Base-by-base conservation (phyloP, 495 filamentous ascomycete species). In the Aspergillus sparsus region DNA sequence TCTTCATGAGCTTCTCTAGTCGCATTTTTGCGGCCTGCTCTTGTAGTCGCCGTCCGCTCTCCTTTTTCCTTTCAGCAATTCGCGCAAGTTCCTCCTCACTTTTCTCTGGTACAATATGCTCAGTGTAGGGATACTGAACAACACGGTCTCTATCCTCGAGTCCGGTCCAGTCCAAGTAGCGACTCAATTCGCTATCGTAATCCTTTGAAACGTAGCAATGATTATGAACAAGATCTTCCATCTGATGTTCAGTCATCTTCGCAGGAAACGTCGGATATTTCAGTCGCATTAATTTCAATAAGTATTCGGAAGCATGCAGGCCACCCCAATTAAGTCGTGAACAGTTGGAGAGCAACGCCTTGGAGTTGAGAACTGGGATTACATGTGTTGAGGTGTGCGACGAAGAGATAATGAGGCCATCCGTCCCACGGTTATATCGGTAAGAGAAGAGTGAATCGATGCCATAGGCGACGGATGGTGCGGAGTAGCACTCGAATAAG, bases 11-110 rank as follows among this genome's bases (percentile, higher is more conserved):
- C 72, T 95, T 92, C 46, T 98, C 95, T 6, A 98, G 74, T 15
- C 94, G 84, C 89, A 96, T 96, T 70, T 95, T 97, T 3, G 94
- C 93, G 0, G 94, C 95, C 69, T 98, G 94, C 66, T 97, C 94
- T 68, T 98, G 94, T 16, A 98, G 72, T 35, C 95, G 80, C 52
- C 93, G 83, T 1, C 94, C 94, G 65, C 90, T 92, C 73, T 98
- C 94, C 66, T 93, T 93, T 66, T 93, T 89, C 67, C 91, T 85
- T 75, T 98, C 94, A 12, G 92, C 92, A 58, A 93, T 89, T 11
- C 85, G 78, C 5, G 88, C 89, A 7, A 98, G 82, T 69, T 98
- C 95, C 66, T 98, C 95, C 70, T 95, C 89, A 10, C 85, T 91
- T 69, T 98, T 98, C 68, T 95, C 89, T 0, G 90, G 73, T 2